Base-by-base conservation (phyloP, 108 stramenopile genomes). In the Nitzschia inconspicua region DNA sequence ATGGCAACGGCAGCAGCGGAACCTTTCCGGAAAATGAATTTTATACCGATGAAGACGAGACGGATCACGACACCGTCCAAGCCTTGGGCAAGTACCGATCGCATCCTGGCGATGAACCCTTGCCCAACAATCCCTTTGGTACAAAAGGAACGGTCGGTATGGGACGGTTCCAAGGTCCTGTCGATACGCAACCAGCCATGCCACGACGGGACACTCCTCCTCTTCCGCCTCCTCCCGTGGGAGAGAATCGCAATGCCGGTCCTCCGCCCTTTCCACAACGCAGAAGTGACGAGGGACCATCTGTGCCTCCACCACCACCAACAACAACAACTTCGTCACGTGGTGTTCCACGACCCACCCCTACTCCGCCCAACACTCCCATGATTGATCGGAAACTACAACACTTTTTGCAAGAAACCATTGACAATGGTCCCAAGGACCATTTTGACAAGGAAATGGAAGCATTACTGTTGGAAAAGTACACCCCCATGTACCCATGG, bases 381-480 rank as follows among this genome's bases (percentile, higher is more conserved):
- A 10, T 54, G 4, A 11, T 54, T 23, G 53, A 54, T 31, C 26
- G 28, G 11, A 54, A 54, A 28, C 23, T 54, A 29, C 35, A 54
- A 28, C 53, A 54, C 34, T 54, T 54, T 36, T 31, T 54, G 3
- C 34, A 19, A 32, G 53, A 54, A 22, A 54, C 35, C 2, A 36
- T 54, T 32, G 37, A 54, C 20, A 22, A 4, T 54, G 53, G 53
- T 0, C 31, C 31, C 1, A 35, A 54, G 20, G 35, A 32, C 4
- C 53, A 54, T 35, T 54, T 54, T 54, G 53, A 54, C 3, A 54
- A 54, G 34, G 53, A 54, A 20, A 3, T 54, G 34, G 53, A 54
- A 18, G 37, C 23, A 11, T 36, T 54, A 35, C 37, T 54, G 34
- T 0, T 54, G 3, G 34, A 32, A 2, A 54, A 54, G 16, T 54